Conservation (phyloP, 257 asterid species). For the Fraxinus quadrangulata region DNA sequence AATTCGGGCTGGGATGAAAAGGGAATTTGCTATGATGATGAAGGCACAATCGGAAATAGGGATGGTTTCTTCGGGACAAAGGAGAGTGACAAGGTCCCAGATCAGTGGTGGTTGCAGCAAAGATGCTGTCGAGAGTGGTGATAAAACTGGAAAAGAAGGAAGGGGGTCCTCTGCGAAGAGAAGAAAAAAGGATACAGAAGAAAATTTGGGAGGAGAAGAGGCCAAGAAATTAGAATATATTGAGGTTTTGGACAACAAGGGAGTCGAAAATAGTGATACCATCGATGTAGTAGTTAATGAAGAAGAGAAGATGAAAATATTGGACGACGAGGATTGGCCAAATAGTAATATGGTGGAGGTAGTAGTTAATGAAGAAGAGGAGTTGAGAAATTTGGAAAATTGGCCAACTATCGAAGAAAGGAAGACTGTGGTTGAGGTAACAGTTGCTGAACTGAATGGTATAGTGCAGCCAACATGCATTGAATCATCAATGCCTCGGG, state of each 20-base stretch:
- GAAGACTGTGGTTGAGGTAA: slow-evolving; percentile 25
- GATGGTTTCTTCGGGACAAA: slow-evolving; percentile 42
- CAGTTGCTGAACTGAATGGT: slow-evolving; percentile 27
- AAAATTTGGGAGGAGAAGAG: slow-evolving; percentile 30
- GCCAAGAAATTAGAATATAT: slow-evolving; percentile 22
- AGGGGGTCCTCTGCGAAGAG: slow-evolving; percentile 35
- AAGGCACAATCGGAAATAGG: slow-evolving; percentile 62
- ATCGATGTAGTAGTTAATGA: slow-evolving; percentile 24
- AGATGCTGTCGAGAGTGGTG: slow-evolving; percentile 24
- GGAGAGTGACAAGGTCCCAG: slow-evolving; percentile 80
- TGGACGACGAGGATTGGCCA: slow-evolving; percentile 7
- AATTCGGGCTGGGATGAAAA: slow-evolving; percentile 77
- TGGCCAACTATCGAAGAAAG: slow-evolving; percentile 25
- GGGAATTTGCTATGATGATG: slow-evolving; percentile 81
- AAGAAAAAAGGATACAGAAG: slow-evolving; percentile 38
- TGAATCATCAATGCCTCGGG: slow-evolving; percentile 29
- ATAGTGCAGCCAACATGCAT: slow-evolving; percentile 24
- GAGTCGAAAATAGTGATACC: slow-evolving; percentile 35
- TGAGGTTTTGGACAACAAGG: slow-evolving; percentile 25
- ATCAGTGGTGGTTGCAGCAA: slow-evolving; percentile 32
- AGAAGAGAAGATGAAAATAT: neutral
- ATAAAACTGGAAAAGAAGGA: slow-evolving; percentile 26
- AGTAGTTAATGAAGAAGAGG: slow-evolving; percentile 23
- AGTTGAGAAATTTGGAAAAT: slow-evolving; percentile 27
- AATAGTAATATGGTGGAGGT: neutral